Conservation (phyloP, 2,329 filamentous ascomycete genomes). For the Claviceps monticola region DNA sequence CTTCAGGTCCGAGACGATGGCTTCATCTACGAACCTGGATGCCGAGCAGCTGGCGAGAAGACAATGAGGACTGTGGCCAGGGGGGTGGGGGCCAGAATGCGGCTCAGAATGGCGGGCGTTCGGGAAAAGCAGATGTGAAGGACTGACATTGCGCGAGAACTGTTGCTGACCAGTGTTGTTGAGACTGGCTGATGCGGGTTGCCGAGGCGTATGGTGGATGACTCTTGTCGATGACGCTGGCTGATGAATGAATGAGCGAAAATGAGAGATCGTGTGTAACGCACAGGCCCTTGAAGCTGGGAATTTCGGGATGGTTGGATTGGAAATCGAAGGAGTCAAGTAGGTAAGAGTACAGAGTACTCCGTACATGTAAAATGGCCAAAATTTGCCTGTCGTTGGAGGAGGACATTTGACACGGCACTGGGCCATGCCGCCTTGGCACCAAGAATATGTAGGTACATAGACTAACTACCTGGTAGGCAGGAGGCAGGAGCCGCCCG, state of each 20-base stretch:
- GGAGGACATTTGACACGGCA: neutral
- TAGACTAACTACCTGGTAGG: neutral
- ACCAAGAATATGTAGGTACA: neutral
- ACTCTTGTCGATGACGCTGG: neutral
- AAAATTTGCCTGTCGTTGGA: neutral
- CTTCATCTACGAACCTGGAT: neutral
- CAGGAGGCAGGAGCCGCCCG: neutral
- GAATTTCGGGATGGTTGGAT: neutral
- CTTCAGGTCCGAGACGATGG: neutral
- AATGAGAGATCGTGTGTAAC: neutral
- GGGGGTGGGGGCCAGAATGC: neutral
- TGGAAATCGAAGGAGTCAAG: neutral
- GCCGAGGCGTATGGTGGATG: too few species aligned
- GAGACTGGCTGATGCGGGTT: too few species aligned
- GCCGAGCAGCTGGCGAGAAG: neutral
- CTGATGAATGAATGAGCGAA: neutral
- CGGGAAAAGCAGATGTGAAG: neutral
- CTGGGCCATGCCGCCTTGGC: neutral
- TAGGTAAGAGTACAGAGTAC: neutral
- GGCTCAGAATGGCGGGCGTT: neutral
- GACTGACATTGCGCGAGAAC: neutral
- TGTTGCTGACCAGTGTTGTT: neutral
- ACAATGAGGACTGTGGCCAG: neutral
- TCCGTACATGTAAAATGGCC: neutral
- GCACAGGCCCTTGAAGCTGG: neutral